These are phyloP conservation scores for Syzygium aromaticum DNA, from an alignment of 345 rosid genomes.

Conservation along the genomic window DNA sequence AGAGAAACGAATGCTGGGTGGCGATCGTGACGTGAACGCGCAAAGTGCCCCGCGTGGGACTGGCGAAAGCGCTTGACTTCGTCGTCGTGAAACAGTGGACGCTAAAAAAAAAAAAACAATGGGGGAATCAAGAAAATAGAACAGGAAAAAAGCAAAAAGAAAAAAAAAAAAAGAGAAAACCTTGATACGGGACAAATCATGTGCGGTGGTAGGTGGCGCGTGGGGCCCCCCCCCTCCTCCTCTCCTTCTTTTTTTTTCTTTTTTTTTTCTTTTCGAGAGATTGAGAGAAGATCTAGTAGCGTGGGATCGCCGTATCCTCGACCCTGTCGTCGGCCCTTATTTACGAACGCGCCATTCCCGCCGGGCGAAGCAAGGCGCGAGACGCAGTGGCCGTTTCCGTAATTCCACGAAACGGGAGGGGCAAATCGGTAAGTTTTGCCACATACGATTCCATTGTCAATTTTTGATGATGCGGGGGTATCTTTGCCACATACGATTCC, in stretches of 20 bases:
- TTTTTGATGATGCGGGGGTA: constrained; percentile 3
- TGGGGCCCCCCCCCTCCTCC: background rate
- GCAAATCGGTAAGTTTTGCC: background rate
- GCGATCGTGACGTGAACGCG: constrained; percentile 32
- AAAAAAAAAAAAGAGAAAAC: background rate
- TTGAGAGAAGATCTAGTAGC: background rate
- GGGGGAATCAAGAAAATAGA: background rate
- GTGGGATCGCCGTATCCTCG: background rate
- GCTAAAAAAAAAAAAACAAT: background rate
- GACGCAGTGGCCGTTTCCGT: background rate
- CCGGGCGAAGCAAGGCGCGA: background rate
- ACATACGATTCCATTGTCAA: too few species aligned
- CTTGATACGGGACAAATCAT: background rate
- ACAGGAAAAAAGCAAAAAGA: background rate
- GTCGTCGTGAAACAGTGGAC: background rate
- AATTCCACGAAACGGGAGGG: background rate
- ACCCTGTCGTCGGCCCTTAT: background rate
- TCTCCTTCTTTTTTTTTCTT: background rate
- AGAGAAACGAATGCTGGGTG: background rate
- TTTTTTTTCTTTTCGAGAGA: background rate
- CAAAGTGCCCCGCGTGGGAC: constrained; percentile 28
- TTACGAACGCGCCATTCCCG: background rate
- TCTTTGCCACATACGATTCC: background rate
- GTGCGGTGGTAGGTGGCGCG: background rate
- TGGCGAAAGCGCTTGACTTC: background rate